phyloP scores from a whole-genome alignment of 768 basidiomycete genomes.

The Calocybe cyanea region DNA sequence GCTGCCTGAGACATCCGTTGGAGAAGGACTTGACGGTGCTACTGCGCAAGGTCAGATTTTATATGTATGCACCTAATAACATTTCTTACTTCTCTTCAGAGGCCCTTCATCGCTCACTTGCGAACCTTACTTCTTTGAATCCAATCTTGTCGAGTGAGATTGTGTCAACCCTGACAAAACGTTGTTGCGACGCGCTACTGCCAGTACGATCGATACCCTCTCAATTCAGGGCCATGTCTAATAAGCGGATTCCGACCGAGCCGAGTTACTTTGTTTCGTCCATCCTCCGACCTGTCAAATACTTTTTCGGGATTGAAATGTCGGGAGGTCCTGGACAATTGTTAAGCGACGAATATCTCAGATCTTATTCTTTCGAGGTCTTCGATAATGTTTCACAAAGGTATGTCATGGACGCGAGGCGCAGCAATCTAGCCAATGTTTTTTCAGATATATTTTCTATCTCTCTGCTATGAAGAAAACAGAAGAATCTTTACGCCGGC shows the following conservation, averaged over 20 bases:
- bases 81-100: slow-evolving; percentile 31
- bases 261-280: slow-evolving; percentile 84
- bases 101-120: slow-evolving; percentile 52
- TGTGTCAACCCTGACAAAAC: slow-evolving; percentile 63
- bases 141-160: slow-evolving; percentile 62
- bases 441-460: slow-evolving; percentile 69
- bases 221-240: slow-evolving; percentile 84
- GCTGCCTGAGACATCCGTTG: slow-evolving; percentile 45
- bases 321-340: slow-evolving; percentile 56
- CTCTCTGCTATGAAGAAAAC: slow-evolving; percentile 87
- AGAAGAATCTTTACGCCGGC: slow-evolving; percentile 79
- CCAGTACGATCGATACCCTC: slow-evolving; percentile 86
- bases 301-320: slow-evolving; percentile 63
- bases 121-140: slow-evolving; percentile 45
- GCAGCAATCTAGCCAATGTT: neutral
- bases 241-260: slow-evolving; percentile 65
- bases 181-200: slow-evolving; percentile 83
- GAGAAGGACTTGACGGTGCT: slow-evolving; percentile 25
- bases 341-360: slow-evolving; percentile 52
- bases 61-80: neutral
- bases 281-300: slow-evolving; percentile 76
- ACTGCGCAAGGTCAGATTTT: slow-evolving; percentile 48
- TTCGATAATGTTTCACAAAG: slow-evolving; percentile 69
- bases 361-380: slow-evolving; percentile 53
- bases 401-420: slow-evolving; percentile 27